A percentile compares a stretch with the other conserved stretches of the same genome.
Conservation (phyloP, 2,329 filamentous ascomycete species). For the Cordyceps farinosa region DNA sequence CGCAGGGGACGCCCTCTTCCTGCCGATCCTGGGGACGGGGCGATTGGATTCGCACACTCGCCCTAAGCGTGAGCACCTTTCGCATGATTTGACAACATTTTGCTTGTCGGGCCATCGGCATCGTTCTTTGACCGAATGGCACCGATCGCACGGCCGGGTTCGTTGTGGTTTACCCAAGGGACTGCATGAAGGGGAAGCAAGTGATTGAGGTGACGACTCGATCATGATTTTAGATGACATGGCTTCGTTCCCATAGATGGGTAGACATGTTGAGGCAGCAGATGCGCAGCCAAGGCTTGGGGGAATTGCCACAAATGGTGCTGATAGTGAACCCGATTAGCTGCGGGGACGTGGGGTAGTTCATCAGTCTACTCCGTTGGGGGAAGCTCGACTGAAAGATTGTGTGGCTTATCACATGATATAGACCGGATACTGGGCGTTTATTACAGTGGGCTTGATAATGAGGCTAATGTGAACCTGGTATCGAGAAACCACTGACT, state of each 20-base stretch:
- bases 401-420: no score
- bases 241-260: not conserved
- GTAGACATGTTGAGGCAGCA: not conserved
- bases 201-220: not conserved
- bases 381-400: no score
- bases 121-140: conserved; percentile 18
- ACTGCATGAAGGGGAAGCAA: not conserved
- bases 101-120: conserved; percentile 5
- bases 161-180: not conserved
- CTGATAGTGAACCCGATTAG: no score
- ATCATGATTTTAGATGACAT: not conserved
- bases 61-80: conserved; percentile 14
- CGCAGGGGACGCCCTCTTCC: conserved; percentile 1
- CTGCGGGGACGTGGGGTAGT: no score
- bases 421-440: no score
- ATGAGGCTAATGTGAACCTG: no score
- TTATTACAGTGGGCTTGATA: no score
- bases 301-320: no score
- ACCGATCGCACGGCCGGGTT: conserved; percentile 14
- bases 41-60: not conserved
- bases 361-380: no score
- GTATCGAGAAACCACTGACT: no score
- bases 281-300: not conserved
- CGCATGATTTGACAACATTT: not conserved
- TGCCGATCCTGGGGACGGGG: not conserved